phyloP scores from a whole-genome alignment of 441 rosid genomes.

The Euphorbia schlechtendalii region DNA sequence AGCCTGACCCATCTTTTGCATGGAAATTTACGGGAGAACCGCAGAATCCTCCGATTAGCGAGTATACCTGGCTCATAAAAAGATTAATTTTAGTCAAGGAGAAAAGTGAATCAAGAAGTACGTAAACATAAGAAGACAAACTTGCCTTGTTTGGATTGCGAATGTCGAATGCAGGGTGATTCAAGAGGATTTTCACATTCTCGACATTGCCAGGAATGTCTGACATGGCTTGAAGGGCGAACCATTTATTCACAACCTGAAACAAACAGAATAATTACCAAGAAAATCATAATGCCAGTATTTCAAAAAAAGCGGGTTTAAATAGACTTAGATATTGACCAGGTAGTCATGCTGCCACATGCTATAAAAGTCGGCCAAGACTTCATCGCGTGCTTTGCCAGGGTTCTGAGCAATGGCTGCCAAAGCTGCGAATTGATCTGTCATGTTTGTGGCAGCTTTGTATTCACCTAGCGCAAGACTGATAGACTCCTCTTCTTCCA shows the following conservation, averaged over 20 bases:
- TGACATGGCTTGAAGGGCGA: constrained; percentile 83
- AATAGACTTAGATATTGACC: constrained; percentile 37
- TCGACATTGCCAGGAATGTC: constrained; percentile 81
- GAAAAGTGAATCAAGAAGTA: background rate
- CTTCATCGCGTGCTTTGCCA: constrained; percentile 72
- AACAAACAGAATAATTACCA: too few species aligned
- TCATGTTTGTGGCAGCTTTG: constrained; percentile 79
- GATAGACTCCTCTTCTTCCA: constrained; percentile 49
- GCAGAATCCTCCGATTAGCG: constrained; percentile 82
- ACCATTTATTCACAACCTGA: constrained; percentile 97
- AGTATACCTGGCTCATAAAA: constrained; percentile 47
- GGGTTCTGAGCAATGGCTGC: constrained; percentile 77
- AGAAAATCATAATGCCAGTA: too few species aligned
- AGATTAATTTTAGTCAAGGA: background rate
- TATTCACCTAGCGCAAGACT: constrained; percentile 65
- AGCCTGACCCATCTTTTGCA: constrained; percentile 93
- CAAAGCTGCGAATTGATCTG: constrained; percentile 92
- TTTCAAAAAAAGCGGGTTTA: too few species aligned
- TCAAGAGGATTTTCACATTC: constrained; percentile 58
- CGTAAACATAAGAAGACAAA: background rate
- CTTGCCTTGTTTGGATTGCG: constrained; percentile 89
- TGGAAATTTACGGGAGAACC: constrained; percentile 90
- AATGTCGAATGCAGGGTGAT: constrained; percentile 86
- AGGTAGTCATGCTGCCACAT: constrained; percentile 83
- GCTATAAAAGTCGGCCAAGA: constrained; percentile 72